phyloP scores from a whole-genome alignment of 1,284 basidiomycete species.

The Chalciporus piperatoides region DNA sequence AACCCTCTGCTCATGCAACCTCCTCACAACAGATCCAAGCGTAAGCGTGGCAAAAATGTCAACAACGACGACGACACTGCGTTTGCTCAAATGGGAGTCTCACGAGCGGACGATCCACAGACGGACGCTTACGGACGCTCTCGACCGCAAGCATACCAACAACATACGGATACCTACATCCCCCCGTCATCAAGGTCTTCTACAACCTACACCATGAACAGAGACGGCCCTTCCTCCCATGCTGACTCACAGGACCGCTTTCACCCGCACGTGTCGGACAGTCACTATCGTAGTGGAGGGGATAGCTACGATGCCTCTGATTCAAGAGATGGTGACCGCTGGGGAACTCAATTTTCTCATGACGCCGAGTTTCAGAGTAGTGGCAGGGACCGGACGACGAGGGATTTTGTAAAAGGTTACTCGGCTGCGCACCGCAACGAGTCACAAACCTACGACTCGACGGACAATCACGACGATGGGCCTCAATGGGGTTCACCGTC shows the following conservation, averaged over 20 bases:
- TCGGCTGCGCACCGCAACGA: constrained; percentile 44
- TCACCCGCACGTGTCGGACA: constrained; percentile 42
- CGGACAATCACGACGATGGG: constrained; percentile 39
- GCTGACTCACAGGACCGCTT: constrained; percentile 53
- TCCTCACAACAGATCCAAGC: constrained; percentile 45
- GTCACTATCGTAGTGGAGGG: constrained; percentile 47
- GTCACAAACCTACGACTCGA: constrained; percentile 37
- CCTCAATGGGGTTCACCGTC: constrained; percentile 41
- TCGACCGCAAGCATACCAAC: constrained; percentile 40
- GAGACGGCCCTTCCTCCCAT: constrained; percentile 50
- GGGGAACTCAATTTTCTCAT: constrained; percentile 38
- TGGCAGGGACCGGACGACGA: constrained; percentile 44
- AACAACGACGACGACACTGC: constrained; percentile 46
- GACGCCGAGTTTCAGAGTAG: constrained; percentile 40
- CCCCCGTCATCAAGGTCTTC: constrained; percentile 41
- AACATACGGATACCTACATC: constrained; percentile 47
- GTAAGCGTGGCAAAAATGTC: constrained; percentile 46
- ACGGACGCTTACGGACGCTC: constrained; percentile 42
- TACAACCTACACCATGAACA: constrained; percentile 41
- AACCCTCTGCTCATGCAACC: constrained; percentile 43
- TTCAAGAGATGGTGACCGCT: constrained; percentile 43
- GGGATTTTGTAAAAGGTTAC: constrained; percentile 42
- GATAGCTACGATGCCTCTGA: constrained; percentile 46
- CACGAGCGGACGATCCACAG: constrained; percentile 47
- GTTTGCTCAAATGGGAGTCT: constrained; percentile 39